Percentiles rank a stretch among this genome's conserved stretches.
phyloP scores from a whole-genome alignment of 345 rosid species.

The Mercurialis annua region DNA sequence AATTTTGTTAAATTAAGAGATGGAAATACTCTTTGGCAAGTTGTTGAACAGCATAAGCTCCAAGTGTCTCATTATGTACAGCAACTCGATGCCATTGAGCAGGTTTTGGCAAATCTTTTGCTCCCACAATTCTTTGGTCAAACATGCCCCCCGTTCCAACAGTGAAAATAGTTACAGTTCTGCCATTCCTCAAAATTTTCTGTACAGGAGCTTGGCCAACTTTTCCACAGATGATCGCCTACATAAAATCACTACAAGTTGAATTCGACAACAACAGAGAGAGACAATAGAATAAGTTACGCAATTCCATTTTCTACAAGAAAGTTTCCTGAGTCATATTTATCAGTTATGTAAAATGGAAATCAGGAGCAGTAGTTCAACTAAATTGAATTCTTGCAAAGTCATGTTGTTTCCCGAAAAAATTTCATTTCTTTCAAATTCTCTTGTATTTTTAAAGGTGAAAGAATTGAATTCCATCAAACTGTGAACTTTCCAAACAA shows the following conservation, averaged over 20 bases:
- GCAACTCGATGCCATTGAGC: slow-evolving; percentile 98
- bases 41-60: slow-evolving; percentile 79
- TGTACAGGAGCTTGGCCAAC: slow-evolving; percentile 85
- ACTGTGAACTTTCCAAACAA: too few species aligned
- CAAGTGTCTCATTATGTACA: slow-evolving; percentile 75
- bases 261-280: slow-evolving; percentile 1
- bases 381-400: too few species aligned
- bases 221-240: slow-evolving; percentile 94
- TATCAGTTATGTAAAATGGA: not conserved
- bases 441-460: too few species aligned
- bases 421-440: too few species aligned
- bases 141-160: slow-evolving; percentile 93
- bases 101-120: slow-evolving; percentile 61
- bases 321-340: not conserved
- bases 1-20: not conserved
- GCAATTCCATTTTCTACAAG: not conserved
- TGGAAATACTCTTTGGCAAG: slow-evolving; percentile 61
- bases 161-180: slow-evolving; percentile 81
- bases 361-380: too few species aligned
- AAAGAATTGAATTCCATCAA: too few species aligned
- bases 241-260: slow-evolving; percentile 12
- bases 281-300: not conserved
- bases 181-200: slow-evolving; percentile 87
- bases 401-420: not conserved
- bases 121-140: slow-evolving; percentile 69